phyloP scores from a whole-genome alignment of 331 rosid genomes.

The Arachis monticola region DNA sequence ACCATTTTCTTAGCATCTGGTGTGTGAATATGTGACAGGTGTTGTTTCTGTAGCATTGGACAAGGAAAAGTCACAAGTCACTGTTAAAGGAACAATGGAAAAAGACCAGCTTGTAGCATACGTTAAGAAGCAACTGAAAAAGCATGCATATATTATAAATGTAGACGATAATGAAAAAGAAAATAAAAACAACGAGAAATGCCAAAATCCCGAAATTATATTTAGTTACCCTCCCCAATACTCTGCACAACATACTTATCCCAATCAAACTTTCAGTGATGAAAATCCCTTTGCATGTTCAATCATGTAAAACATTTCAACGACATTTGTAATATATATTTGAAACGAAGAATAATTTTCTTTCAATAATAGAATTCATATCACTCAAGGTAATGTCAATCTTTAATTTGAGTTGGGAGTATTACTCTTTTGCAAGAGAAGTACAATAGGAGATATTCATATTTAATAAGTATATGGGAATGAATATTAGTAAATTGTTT shows the following conservation, averaged over 20 bases:
- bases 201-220: not conserved
- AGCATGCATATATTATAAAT: slow-evolving; percentile 60
- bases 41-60: slow-evolving; percentile 58
- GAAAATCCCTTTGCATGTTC: slow-evolving; percentile 77
- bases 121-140: slow-evolving; percentile 57
- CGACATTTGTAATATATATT: not conserved
- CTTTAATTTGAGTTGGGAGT: not conserved
- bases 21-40: slow-evolving; percentile 43
- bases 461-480: not conserved
- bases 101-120: slow-evolving; percentile 43
- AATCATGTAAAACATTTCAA: slow-evolving; percentile 48
- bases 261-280: slow-evolving; percentile 63
- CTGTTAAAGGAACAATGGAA: slow-evolving; percentile 64
- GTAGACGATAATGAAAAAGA: slow-evolving; percentile 28
- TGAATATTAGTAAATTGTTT: not conserved
- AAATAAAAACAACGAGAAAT: not conserved
- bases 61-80: slow-evolving; percentile 59
- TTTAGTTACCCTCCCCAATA: slow-evolving; percentile 66
- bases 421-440: not conserved
- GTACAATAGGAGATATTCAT: not conserved
- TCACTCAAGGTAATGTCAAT: not conserved
- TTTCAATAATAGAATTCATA: not conserved
- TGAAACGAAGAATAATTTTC: not conserved
- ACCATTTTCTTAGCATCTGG: not conserved
- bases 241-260: slow-evolving; percentile 49